Conservation (phyloP, 805 yeast species). For the Ogataea zsoltii region DNA sequence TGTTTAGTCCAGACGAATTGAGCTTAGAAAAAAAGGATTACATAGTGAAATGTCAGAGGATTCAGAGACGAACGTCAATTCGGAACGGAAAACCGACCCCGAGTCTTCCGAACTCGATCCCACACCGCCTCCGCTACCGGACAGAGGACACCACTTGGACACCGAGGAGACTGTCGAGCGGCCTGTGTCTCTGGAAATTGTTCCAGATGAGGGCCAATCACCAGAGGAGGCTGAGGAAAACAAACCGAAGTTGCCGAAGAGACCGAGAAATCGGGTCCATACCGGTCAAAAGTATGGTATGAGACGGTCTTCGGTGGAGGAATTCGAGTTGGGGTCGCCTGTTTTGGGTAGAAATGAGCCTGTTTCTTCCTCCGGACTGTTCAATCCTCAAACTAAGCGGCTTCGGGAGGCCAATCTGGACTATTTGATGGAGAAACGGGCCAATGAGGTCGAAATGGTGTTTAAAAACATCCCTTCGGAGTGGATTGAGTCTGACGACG, state of each 20-base stretch:
- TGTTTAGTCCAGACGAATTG: not conserved
- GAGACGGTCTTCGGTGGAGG: slow-evolving; percentile 15
- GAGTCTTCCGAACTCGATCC: not conserved
- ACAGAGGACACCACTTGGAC: slow-evolving; percentile 1
- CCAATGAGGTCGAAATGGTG: slow-evolving; percentile 15
- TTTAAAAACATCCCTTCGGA: slow-evolving; percentile 12
- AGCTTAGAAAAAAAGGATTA: not conserved
- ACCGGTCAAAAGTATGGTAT: slow-evolving; percentile 12
- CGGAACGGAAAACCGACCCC: not conserved
- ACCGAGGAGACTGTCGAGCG: not conserved
- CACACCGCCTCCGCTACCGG: slow-evolving; percentile 9
- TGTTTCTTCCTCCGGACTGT: not conserved
- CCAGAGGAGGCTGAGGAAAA: not conserved
- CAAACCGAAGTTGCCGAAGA: slow-evolving; percentile 14
- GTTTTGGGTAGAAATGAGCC: not conserved
- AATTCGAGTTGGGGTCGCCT: slow-evolving; percentile 16
- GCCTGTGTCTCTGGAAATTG: not conserved
- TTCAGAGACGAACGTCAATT: not conserved
- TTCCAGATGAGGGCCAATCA: not conserved
- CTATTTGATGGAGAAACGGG: slow-evolving; percentile 15
- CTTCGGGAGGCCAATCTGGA: slow-evolving; percentile 8
- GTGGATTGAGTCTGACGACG: slow-evolving; percentile 17
- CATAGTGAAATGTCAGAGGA: not conserved
- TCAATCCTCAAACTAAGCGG: not conserved
- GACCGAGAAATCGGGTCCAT: slow-evolving; percentile 7